Evolutionary conservation across 2,329 filamentous ascomycete species (phyloP), one percentile per base, ranked within the genome.

Genomic region (Hortaea werneckii): DNA sequence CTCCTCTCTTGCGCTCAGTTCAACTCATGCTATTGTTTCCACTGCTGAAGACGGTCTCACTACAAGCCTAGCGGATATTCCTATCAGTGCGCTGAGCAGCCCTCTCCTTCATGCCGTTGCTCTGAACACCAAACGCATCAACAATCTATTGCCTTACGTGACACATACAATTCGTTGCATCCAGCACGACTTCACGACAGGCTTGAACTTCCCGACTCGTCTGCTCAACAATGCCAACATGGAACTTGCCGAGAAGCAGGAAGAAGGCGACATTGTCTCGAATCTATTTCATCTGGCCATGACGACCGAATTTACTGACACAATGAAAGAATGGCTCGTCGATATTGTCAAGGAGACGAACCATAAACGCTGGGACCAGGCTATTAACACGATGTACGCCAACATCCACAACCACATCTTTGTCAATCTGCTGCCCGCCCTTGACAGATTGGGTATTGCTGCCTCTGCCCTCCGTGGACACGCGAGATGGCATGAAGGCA

Each of bases 331-430:
- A 61, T 98, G 94, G 83, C 73, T 98, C 1, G 53, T 47, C 11
- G 59, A 63, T 35, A 56, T 58, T 20, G 49, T 62, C 38, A 57
- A 57, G 41, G 59, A 62, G 20, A 52, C 49, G 2, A 54, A 56
- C 37, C 86, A 94, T 57, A 95, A 95, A 66, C 76, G 92, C 41
- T 98, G 92, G 92, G 89, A 96, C 52, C 94, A 90, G 59, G 83
- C 85, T 5, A 84, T 94, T 2, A 75, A 78, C 1, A 79, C 80
- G 4, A 87, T 88, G 1, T 82, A 95, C 13, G 80, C 86, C 49
- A 83, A 80, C 44, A 74, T 96, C 7, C 79, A 87, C 42, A 77
- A 79, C 43, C 73, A 96, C 9, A 73, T 88, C 0, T 89, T 95
- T 59, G 83, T 95, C 60, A 89, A 94, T 62, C 80, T 95, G 43